Conservation (phyloP, 441 rosid genomes). For the Hypseocharis bilobata region DNA sequence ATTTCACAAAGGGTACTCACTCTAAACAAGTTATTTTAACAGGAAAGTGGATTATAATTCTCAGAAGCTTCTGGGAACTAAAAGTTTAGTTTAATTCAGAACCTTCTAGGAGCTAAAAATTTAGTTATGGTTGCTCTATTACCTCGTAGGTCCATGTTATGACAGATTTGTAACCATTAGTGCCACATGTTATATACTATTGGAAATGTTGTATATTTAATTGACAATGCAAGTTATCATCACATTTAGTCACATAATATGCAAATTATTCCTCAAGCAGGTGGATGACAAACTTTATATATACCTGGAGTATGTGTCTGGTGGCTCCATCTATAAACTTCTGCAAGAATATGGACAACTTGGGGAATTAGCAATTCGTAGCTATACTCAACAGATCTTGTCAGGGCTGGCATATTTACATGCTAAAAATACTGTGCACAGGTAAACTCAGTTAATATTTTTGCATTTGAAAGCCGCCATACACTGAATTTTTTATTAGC, state of each 20-base stretch:
- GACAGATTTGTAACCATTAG: background rate
- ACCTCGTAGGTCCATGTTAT: background rate
- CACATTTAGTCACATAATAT: slow-evolving; percentile 12
- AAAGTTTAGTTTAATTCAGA: background rate
- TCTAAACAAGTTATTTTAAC: background rate
- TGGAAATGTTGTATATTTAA: background rate
- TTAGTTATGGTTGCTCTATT: background rate
- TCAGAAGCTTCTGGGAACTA: slow-evolving; percentile 15
- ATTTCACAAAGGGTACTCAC: background rate
- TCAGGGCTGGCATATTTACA: slow-evolving; percentile 85
- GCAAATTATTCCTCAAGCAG: slow-evolving; percentile 33
- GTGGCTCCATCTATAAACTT: slow-evolving; percentile 90
- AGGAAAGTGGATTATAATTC: background rate
- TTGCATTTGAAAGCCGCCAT: slow-evolving; percentile 1
- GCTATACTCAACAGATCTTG: slow-evolving; percentile 86
- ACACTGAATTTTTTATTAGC: background rate
- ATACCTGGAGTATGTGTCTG: slow-evolving; percentile 93
- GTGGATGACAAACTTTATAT: slow-evolving; percentile 74
- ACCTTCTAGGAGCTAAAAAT: slow-evolving; percentile 11
- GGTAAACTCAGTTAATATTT: slow-evolving; percentile 38
- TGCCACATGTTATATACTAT: background rate
- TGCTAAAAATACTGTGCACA: slow-evolving; percentile 72
- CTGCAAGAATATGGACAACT: slow-evolving; percentile 88
- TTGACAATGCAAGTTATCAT: slow-evolving; percentile 1
- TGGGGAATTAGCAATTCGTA: slow-evolving; percentile 80